Evolutionary conservation across 306 rosid genomes (phyloP).

Genomic region (Herpetospermum pedunculosum): DNA sequence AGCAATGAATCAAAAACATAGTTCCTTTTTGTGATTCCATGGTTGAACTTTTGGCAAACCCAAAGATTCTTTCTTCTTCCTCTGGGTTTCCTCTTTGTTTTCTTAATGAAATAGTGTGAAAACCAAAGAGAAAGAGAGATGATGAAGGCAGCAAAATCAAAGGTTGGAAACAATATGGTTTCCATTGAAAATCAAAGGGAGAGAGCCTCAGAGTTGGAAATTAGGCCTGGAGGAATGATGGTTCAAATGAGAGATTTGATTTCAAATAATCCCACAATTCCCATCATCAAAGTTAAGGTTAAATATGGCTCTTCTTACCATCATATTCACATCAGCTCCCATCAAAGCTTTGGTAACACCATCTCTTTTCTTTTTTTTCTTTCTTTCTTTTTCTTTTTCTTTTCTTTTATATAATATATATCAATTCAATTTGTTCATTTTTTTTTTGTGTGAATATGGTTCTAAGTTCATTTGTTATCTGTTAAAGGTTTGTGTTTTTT

Average conservation of each 20-base stretch:
- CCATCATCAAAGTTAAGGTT: constrained; percentile 46
- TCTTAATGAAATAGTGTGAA: background rate
- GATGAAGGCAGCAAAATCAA: constrained; percentile 21
- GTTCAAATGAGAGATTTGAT: constrained; percentile 55
- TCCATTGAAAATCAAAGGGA: constrained; percentile 6
- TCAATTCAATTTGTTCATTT: background rate
- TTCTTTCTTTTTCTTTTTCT: no score
- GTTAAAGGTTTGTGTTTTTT: no score
- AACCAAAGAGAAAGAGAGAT: background rate
- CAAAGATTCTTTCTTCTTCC: constrained; percentile 29
- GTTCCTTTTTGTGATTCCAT: constrained; percentile 15
- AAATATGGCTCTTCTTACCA: constrained; percentile 47
- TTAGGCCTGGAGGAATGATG: constrained; percentile 87
- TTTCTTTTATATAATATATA: no score
- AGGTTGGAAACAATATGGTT: constrained; percentile 21
- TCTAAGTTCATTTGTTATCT: background rate
- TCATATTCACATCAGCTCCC: constrained; percentile 46
- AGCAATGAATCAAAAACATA: constrained; percentile 3
- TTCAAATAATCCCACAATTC: constrained; percentile 15
- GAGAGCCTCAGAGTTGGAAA: constrained; percentile 29
- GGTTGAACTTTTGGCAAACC: constrained; percentile 16
- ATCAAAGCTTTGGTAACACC: constrained; percentile 67
- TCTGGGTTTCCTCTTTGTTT: constrained; percentile 20
- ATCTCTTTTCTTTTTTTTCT: background rate
- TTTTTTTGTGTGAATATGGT: background rate